Evolutionary conservation across 2,329 filamentous ascomycete genomes (phyloP).

Genomic region (Trichophyton mentagrophytes): DNA sequence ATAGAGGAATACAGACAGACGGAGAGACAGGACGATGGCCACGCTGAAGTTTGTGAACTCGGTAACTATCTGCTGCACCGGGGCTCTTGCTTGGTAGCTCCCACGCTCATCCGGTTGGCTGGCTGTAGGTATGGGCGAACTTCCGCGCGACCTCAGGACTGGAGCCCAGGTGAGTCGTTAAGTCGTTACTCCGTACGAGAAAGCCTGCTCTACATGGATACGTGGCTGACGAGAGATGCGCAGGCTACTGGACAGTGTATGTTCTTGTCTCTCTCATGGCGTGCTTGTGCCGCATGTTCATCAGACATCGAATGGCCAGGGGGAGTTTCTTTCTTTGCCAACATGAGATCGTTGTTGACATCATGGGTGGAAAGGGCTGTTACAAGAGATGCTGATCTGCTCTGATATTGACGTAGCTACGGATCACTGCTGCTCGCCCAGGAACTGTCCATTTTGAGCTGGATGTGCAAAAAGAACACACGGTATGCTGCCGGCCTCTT

Average conservation of each 20-base stretch:
- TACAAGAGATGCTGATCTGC: background rate
- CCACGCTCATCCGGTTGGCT: slow-evolving; percentile 15
- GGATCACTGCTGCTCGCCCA: slow-evolving; percentile 47
- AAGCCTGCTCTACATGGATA: background rate
- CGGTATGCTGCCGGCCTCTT: slow-evolving; percentile 31
- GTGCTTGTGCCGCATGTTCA: background rate
- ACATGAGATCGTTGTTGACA: background rate
- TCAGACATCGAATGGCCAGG: background rate
- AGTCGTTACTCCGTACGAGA: too few relatives aligned
- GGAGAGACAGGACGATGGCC: slow-evolving; percentile 30
- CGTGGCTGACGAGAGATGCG: background rate
- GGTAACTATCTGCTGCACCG: slow-evolving; percentile 31
- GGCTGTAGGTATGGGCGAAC: slow-evolving; percentile 61
- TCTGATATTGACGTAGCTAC: slow-evolving; percentile 34
- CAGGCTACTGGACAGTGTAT: slow-evolving; percentile 31
- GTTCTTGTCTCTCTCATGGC: slow-evolving; percentile 11
- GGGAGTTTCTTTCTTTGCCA: background rate
- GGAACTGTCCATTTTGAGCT: slow-evolving; percentile 54
- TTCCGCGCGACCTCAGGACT: slow-evolving; percentile 77
- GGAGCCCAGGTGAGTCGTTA: slow-evolving; percentile 58
- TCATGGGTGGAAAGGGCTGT: background rate
- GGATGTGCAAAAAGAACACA: slow-evolving; percentile 52
- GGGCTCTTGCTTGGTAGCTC: background rate
- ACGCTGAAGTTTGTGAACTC: slow-evolving; percentile 52
- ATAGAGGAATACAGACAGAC: too few relatives aligned